phyloP scores from a whole-genome alignment of 208 protist genomes.

The Trypanosoma congolense region DNA sequence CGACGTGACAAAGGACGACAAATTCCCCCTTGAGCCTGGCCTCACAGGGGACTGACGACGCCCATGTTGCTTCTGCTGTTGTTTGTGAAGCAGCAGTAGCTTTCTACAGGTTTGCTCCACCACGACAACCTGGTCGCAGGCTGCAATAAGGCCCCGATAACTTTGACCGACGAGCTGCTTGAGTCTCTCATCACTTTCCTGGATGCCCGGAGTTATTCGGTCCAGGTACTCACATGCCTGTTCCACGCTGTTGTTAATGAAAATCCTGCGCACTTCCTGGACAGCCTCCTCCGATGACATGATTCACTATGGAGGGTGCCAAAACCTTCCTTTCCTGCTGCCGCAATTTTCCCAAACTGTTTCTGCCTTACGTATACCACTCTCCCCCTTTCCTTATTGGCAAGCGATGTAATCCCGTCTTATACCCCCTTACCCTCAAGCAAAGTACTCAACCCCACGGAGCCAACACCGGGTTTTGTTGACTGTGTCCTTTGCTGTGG shows the following conservation, averaged over 20 bases:
- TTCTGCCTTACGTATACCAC: neutral
- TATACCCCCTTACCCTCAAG: no score
- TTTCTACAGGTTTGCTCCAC: slow-evolving; percentile 43
- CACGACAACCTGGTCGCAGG: slow-evolving; percentile 51
- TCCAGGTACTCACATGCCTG: slow-evolving; percentile 48
- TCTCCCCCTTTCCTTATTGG: no score
- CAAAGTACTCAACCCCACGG: no score
- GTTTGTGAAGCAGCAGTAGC: slow-evolving; percentile 30
- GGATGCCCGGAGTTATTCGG: slow-evolving; percentile 47
- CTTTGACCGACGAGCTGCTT: slow-evolving; percentile 48
- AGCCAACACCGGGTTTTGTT: no score
- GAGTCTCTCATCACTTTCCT: slow-evolving; percentile 43
- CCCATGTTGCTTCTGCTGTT: neutral
- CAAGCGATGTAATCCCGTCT: no score
- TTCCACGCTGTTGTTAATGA: slow-evolving; percentile 47
- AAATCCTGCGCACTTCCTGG: slow-evolving; percentile 59
- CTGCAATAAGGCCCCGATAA: slow-evolving; percentile 47
- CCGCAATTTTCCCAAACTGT: neutral
- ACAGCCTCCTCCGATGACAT: slow-evolving; percentile 43
- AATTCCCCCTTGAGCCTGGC: neutral
- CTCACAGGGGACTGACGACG: neutral
- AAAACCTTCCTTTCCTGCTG: neutral
- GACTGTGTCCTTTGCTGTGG: no score
- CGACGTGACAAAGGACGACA: neutral
- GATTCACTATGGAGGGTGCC: neutral